Percentiles rank a stretch among this genome's conserved stretches.
These are phyloP conservation scores for Pythium periplocum DNA, from an alignment of 352 stramenopile genomes.

Conservation along the genomic window DNA sequence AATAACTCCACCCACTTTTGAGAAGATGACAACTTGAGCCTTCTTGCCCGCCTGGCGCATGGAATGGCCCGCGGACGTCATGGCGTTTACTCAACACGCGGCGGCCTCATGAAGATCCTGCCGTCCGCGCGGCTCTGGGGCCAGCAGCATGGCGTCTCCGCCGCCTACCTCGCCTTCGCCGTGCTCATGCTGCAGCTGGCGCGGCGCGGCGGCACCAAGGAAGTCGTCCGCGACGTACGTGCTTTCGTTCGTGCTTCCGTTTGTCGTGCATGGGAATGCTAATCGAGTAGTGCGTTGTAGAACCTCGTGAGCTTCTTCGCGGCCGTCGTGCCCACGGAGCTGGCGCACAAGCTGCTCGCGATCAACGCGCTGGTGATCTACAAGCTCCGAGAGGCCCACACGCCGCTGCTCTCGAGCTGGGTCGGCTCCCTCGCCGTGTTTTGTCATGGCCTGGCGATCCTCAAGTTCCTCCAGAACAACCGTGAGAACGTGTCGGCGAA, in stretches of 20 bases:
- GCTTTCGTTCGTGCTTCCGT: background rate
- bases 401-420: constrained; percentile 37
- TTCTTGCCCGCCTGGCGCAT: too few species aligned
- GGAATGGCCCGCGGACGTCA: background rate
- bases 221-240: constrained; percentile 17
- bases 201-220: constrained; percentile 16
- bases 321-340: constrained; percentile 49
- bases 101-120: constrained; percentile 19
- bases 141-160: constrained; percentile 16
- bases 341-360: constrained; percentile 50
- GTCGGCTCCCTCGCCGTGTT: constrained; percentile 39
- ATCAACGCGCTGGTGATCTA: constrained; percentile 41
- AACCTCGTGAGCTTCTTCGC: constrained; percentile 44
- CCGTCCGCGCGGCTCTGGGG: constrained; percentile 10
- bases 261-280: background rate
- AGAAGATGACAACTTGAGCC: too few species aligned
- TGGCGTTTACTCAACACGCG: background rate
- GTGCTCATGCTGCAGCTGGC: constrained; percentile 22
- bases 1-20: too few species aligned
- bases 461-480: constrained; percentile 32
- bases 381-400: constrained; percentile 35
- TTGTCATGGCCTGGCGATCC: constrained; percentile 39
- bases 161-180: constrained; percentile 19
- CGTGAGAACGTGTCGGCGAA: constrained; percentile 40
- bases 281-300: constrained; percentile 1